Evolutionary conservation across 1,139 yeast species (phyloP).

Genomic region (Yarrowia galli): DNA sequence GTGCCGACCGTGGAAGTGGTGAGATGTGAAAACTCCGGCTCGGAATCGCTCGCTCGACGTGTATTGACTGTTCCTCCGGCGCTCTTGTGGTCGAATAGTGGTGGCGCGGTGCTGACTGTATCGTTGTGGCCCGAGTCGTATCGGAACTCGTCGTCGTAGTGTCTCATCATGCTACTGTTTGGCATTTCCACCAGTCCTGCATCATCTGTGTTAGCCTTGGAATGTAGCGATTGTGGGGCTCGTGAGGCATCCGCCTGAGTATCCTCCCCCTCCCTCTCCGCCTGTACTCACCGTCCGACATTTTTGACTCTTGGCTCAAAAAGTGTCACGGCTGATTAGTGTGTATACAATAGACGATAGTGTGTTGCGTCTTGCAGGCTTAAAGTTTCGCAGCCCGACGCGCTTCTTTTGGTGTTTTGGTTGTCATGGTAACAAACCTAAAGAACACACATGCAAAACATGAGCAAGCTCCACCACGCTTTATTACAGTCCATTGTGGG

Average conservation of each 20-base stretch:
- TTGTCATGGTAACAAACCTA: constrained; percentile 13
- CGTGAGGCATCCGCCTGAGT: background rate
- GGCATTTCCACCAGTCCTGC: constrained; percentile 36
- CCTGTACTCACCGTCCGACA: constrained; percentile 30
- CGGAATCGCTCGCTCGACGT: constrained; percentile 22
- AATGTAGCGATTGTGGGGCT: background rate
- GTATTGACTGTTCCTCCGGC: constrained; percentile 5
- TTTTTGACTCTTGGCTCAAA: constrained; percentile 1
- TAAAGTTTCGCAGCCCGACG: constrained; percentile 7
- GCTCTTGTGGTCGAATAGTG: constrained; percentile 29
- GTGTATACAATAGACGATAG: constrained; percentile 16
- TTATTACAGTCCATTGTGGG: background rate
- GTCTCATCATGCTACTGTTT: constrained; percentile 25
- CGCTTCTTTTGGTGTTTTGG: constrained; percentile 28
- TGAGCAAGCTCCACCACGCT: too few relatives aligned
- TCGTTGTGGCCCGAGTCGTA: constrained; percentile 19
- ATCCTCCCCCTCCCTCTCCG: background rate
- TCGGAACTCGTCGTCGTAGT: constrained; percentile 26
- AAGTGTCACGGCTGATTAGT: constrained; percentile 22
- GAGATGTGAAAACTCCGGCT: constrained; percentile 15
- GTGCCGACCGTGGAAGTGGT: constrained; percentile 11
- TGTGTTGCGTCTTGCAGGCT: constrained; percentile 34
- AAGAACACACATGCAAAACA: too few relatives aligned
- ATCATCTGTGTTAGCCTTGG: constrained; percentile 2
- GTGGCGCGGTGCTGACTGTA: constrained; percentile 32